A percentile compares a stretch with the other conserved stretches of the same genome.
Conservation (phyloP, 1,139 yeast genomes). For the Diutina mesorugosa region DNA sequence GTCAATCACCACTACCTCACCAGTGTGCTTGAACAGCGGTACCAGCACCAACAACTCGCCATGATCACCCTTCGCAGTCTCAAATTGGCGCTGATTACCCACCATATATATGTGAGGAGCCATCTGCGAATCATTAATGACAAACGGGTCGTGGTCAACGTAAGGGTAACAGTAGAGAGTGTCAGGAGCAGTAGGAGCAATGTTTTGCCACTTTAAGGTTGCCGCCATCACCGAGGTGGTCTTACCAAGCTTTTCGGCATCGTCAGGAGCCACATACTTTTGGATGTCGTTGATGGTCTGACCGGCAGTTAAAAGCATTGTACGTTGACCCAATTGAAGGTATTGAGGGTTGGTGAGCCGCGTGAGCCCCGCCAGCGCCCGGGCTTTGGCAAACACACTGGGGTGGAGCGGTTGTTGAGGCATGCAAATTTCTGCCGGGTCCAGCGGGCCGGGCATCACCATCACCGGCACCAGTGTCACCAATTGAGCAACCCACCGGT, state of each 20-base stretch:
- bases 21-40: constrained; percentile 58
- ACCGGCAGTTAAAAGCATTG: constrained; percentile 67
- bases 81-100: constrained; percentile 67
- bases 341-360: constrained; percentile 64
- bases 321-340: constrained; percentile 36
- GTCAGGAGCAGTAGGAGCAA: constrained; percentile 94
- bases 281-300: constrained; percentile 71
- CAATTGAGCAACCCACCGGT: constrained; percentile 45
- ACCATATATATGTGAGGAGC: constrained; percentile 80
- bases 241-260: constrained; percentile 9
- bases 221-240: constrained; percentile 42
- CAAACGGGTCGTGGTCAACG: constrained; percentile 68
- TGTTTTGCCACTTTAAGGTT: constrained; percentile 71
- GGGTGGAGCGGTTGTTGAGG: constrained; percentile 88
- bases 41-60: constrained; percentile 38
- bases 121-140: constrained; percentile 34
- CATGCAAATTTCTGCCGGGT: constrained; percentile 69
- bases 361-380: not conserved
- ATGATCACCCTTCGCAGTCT: constrained; percentile 22
- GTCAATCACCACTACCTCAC: constrained; percentile 58
- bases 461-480: constrained; percentile 52
- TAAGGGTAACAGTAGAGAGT: constrained; percentile 86
- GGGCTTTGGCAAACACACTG: constrained; percentile 36
- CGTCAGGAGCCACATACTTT: constrained; percentile 35
- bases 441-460: constrained; percentile 74